Base-by-base conservation (phyloP, 345 rosid species). In the Dipteronia dyeriana region DNA sequence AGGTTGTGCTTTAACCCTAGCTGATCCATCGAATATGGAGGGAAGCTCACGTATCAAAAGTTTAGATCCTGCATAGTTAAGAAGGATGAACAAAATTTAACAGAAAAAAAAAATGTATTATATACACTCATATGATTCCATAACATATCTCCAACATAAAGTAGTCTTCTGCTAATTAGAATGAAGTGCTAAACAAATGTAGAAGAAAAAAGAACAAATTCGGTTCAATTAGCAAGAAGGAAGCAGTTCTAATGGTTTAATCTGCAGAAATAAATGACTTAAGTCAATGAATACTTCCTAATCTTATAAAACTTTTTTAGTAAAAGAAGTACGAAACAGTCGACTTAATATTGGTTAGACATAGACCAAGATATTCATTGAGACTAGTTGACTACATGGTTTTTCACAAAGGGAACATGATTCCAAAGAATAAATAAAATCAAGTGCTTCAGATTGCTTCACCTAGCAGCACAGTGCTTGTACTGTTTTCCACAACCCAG, bases 1-100 rank as follows among this genome's bases (percentile, higher is more conserved):
- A 3, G 92, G 88, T 81, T 85, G 86, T 47, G 98, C 97, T 78
- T 91, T 91, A 54, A 68, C 77, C 79, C 75, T 85, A 68, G 97
- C 97, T 2, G 93, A 87, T 43, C 97, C 99, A 65, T 96, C 92
- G 26, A 92, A 78, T 81, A 96, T 85, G 25, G 85, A 85, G 4
- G 98, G 98, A 71, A 96, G 93, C 82, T 90, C 94, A 22, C 54
- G 79, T 66, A 92, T 76, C 60, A 96, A 88, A 85, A 96, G 95
- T 79, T 86, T 86, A 19, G 99, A 93, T 67, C 98, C 98, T 95
- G 89, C 78, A 76, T 63, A 26, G 31, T 29, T 51, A 26, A 49
- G 62, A 9, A 43, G 34, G 38, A 10, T n/a, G 20, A 75, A 51
- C 10, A 41, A n/a, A 22, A 59, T 13, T 8, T 12, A 57, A 9